Evolutionary conservation across 2,329 filamentous ascomycete genomes (phyloP), one percentile per base, ranked within the genome.

Genomic region (Alternaria postmessia): DNA sequence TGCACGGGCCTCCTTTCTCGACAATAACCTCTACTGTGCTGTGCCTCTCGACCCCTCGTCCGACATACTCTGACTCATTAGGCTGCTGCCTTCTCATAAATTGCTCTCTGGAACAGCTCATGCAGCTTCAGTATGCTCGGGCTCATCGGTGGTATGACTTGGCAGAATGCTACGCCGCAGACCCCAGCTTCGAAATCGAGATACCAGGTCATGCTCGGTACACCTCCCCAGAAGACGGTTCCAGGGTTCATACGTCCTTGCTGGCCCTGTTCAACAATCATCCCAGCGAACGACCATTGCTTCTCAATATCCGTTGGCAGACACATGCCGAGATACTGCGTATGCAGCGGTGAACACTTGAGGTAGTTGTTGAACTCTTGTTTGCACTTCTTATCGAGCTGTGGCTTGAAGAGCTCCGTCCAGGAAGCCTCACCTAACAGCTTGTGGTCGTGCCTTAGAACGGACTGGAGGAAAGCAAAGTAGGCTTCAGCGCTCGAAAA

Each of bases 331-430:
- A 67, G 51, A 22, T 54, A 61, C 49, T 63, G 57, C 8, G 26
- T 51, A 28, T 63, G 59, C 9, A 51, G 36, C 12, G 59, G 62
- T 38, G 57, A 61, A 16, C 47, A 56, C 16, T 41, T 38, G 30
- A 14, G 36, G 41, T 61, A 61, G 16, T 61, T 81, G 7, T 68
- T 68, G 14, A 76, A 18, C 20, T 56, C 57, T 2, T 51, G 52
- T 5, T 43, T 54, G 38, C 61, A 57, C 5, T 32, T 59, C 28
- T 68, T 55, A 5, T 53, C 62, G 26, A 79, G 55, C 51, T 78
- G 71, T 32, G 74, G 73, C 30, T 61, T 64, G 53, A 78, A 78
- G 49, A 79, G 71, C 22, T 68, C 54, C 3, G 68, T 64, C 32
- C 72, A 36, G 12, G 69, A 71, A 24, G 58, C 58, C 32, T 64